phyloP scores from a whole-genome alignment of 163 green algal species.

The Chlamydomonas reinhardtii region DNA sequence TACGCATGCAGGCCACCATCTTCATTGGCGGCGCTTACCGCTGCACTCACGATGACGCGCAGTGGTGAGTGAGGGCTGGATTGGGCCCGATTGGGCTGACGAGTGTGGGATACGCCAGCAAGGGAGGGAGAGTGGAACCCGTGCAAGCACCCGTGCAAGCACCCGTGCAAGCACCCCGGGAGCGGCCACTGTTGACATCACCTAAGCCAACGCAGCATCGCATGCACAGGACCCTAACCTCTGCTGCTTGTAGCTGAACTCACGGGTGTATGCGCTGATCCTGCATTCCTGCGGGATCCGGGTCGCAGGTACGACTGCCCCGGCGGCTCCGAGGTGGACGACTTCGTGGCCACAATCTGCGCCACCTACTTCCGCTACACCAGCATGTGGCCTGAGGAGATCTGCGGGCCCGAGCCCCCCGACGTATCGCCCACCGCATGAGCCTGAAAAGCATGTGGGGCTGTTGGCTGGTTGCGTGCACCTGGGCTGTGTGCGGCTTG shows the following conservation, averaged over 20 bases:
- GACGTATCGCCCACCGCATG: too few species aligned
- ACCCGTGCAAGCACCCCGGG: too few species aligned
- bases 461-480: too few species aligned
- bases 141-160: too few species aligned
- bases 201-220: too few species aligned
- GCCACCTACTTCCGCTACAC: neutral
- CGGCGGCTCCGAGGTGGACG: conserved; percentile 26
- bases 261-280: too few species aligned
- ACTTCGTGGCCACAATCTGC: conserved; percentile 35
- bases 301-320: conserved; percentile 39
- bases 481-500: too few species aligned
- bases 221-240: too few species aligned
- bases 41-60: conserved; percentile 25
- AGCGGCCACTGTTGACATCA: neutral
- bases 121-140: too few species aligned
- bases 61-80: neutral
- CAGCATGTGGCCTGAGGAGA: conserved; percentile 6
- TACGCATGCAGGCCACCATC: conserved; percentile 13
- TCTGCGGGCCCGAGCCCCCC: neutral
- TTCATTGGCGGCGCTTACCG: conserved; percentile 9
- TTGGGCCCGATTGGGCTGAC: neutral
- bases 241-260: too few species aligned
- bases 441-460: too few species aligned
- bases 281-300: neutral
- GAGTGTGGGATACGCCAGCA: too few species aligned